Conservation (phyloP, 83 land plant genomes). For the Thuja plicata region DNA sequence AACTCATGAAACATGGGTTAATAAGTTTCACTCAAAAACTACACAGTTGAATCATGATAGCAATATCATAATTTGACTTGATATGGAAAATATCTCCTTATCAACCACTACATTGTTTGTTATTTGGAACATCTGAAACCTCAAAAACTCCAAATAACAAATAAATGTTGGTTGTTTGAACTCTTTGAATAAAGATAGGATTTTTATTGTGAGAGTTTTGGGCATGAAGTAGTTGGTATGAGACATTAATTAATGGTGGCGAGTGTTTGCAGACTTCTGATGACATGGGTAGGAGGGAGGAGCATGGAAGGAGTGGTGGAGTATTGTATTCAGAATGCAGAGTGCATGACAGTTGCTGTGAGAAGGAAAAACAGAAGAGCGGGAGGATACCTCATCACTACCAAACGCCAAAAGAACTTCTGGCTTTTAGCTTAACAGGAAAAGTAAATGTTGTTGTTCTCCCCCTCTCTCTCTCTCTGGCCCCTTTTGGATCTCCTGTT, state of each 20-base stretch:
- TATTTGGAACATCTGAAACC: too few relatives aligned
- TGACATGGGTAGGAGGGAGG: constrained; percentile 33
- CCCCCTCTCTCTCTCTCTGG: too few relatives aligned
- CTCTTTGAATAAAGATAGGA: too few relatives aligned
- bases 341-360: constrained; percentile 65
- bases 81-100: too few relatives aligned
- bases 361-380: constrained; percentile 49
- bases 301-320: constrained; percentile 27
- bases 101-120: too few relatives aligned
- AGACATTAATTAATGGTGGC: neutral
- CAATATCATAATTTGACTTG: too few relatives aligned
- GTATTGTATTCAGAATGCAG: constrained; percentile 57
- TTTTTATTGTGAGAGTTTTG: neutral
- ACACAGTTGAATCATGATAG: too few relatives aligned
- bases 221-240: neutral
- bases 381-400: constrained; percentile 71
- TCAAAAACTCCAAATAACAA: too few relatives aligned
- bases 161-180: too few relatives aligned
- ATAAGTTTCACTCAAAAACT: too few relatives aligned
- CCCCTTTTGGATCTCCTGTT: too few relatives aligned
- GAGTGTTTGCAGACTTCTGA: constrained; percentile 16
- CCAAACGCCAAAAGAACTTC: constrained; percentile 58
- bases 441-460: neutral
- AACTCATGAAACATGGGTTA: too few relatives aligned
- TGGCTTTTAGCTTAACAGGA: constrained; percentile 62